Conservation (phyloP, 1,284 basidiomycete species). For the Chalciporus sp. region DNA sequence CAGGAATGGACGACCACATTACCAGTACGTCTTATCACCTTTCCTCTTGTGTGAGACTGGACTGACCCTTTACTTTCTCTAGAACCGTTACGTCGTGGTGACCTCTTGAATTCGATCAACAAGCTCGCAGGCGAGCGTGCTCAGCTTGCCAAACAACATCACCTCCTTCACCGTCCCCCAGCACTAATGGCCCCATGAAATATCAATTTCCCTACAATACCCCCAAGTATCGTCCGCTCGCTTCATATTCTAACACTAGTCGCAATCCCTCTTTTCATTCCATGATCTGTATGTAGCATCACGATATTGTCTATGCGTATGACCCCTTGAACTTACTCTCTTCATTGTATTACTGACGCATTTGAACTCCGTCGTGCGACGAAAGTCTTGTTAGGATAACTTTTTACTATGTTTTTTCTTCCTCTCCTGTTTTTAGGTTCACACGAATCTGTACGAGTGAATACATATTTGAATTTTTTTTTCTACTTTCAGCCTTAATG, state of each 20-base stretch:
- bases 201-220: slow-evolving; percentile 1
- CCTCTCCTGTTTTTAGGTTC: neutral
- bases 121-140: slow-evolving; percentile 61
- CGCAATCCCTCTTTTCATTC: neutral
- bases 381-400: neutral
- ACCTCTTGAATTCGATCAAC: slow-evolving; percentile 77
- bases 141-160: slow-evolving; percentile 34
- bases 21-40: slow-evolving; percentile 57
- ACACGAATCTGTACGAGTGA: neutral
- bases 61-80: slow-evolving; percentile 7
- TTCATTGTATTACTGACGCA: neutral
- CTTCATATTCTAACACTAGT: slow-evolving; percentile 21
- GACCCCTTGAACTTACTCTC: neutral
- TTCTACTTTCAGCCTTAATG: no score
- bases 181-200: slow-evolving; percentile 31
- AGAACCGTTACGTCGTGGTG: slow-evolving; percentile 77
- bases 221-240: neutral
- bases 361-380: neutral
- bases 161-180: slow-evolving; percentile 35
- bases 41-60: neutral
- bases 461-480: no score
- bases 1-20: slow-evolving; percentile 84
- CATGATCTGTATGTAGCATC: neutral
- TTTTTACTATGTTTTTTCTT: neutral
- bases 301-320: neutral